Base-by-base conservation (phyloP, 2,329 filamentous ascomycete species). In the Rhynchosporium graminicola region DNA sequence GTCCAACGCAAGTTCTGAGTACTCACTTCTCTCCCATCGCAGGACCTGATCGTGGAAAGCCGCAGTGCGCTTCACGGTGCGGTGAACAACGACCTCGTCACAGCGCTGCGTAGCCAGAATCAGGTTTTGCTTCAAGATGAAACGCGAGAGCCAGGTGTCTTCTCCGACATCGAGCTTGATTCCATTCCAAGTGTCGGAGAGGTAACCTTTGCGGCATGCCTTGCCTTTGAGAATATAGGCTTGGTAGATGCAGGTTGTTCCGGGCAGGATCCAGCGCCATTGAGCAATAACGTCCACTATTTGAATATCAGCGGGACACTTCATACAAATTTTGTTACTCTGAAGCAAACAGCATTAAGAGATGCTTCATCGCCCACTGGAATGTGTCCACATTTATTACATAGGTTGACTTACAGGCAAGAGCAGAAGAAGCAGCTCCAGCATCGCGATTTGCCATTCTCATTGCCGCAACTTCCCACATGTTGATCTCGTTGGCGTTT, bases 1-100 rank as follows among this genome's bases (percentile, higher is more conserved):
- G 3, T 20, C 20, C 20, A 20, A 20, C 1, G 20, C 20, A n/a
- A 6, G 29, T 29, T 45, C 8, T 3, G 36, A 10, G 10, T 4
- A 20, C 48, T 12, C 36, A 51, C 59, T 60, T 10, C 59, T 7
- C 50, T 60, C 59, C 59, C 59, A 60, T 31, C 59, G 29, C 2
- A 60, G 50, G 10, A 48, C 46, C 28, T 60, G 59, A 7, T 47
- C 10, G 10, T 55, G 10, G 29, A 47, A 48, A 10, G 50, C 59
- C 20, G 33, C 29, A 38, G 48, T 55, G 20, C 42, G 36, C 50
- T 60, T 60, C 0, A 60, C 50, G 15, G 59, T 60, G 2, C 59
- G 38, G 5, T 5, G 6, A 26, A 38, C 42, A 28, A 8, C n/a
- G 10, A 50, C 55, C 26, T 60, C 59, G 2, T 47, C 10, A 20